Evolutionary conservation across 1,284 basidiomycete genomes (phyloP), one percentile per base, ranked within the genome.

Genomic region (Xerocomus tenax): DNA sequence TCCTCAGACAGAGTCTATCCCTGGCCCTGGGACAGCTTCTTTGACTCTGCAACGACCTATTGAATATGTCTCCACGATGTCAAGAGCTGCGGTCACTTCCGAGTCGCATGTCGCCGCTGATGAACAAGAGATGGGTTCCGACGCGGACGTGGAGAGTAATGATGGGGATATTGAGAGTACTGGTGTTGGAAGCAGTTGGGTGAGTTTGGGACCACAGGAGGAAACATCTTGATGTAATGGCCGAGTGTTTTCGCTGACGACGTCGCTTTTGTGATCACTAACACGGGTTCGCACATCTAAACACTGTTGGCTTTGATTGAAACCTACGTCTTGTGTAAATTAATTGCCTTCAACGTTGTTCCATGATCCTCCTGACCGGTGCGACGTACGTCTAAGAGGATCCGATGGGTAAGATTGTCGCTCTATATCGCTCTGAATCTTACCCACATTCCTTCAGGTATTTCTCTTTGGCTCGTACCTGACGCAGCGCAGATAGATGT

Each of bases 391-490:
- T 3, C 6, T 23, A 3, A 23, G 25, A 25, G 25, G 25, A 25
- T 41, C 40, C 3, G 10, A 62, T 66, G 61, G 61, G 61, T 62
- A 39, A 59, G n/a, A n/a, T n/a, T n/a, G n/a, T n/a, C n/a, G n/a
- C n/a, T n/a, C n/a, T n/a, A n/a, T n/a, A n/a, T n/a, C n/a, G n/a
- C n/a, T n/a, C n/a, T n/a, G n/a, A n/a, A n/a, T n/a, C n/a, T n/a
- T n/a, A n/a, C n/a, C n/a, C n/a, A n/a, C n/a, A n/a, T 18, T 45
- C 16, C 34, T 35, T 32, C 52, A 81, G 80, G 77, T 15, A 57
- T 76, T 44, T 70, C 81, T 19, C 66, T 85, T 12, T 86, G 83
- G 83, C 74, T 86, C 29, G 76, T 85, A 18, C 81, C 83, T 6
- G 57, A 69, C 8, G 51, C 60, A 15, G 47, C 59, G 13, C 71